Conservation (phyloP, 2,329 filamentous ascomycete species). For the Helotiales sp. region DNA sequence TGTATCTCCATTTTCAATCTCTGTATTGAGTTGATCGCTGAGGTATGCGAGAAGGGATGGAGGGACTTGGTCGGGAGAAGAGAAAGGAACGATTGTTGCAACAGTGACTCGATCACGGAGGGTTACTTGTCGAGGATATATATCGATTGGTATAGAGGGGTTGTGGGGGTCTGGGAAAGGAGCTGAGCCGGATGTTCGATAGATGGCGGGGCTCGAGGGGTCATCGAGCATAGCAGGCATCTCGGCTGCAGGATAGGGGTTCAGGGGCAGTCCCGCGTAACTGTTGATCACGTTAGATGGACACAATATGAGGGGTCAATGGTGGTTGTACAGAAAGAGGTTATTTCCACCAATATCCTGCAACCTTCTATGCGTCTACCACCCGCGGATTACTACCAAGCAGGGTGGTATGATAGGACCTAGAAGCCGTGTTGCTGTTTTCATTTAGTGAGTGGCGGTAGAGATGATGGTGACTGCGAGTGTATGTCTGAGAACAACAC, state of each 20-base stretch:
- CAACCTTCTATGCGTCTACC: background rate
- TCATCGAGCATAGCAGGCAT: conserved; percentile 66
- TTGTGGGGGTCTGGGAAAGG: conserved; percentile 53
- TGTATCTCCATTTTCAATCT: conserved; percentile 72
- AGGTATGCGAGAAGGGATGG: conserved; percentile 62
- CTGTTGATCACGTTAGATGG: background rate
- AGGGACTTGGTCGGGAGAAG: conserved; percentile 60
- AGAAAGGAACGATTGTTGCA: conserved; percentile 69
- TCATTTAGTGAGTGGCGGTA: background rate
- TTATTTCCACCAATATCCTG: background rate
- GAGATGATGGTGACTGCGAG: background rate
- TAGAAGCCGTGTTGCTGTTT: background rate
- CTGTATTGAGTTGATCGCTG: conserved; percentile 65
- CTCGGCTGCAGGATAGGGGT: conserved; percentile 10
- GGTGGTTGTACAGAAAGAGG: background rate
- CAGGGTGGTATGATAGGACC: background rate
- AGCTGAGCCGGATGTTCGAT: conserved; percentile 51
- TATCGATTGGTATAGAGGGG: conserved; percentile 42
- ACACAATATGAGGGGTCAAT: background rate
- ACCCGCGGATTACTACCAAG: background rate
- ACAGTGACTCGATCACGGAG: conserved; percentile 66
- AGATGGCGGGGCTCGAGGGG: conserved; percentile 54
- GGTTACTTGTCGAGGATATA: conserved; percentile 62
- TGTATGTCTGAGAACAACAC: conserved; percentile 1
- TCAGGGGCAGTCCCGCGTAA: conserved; percentile 6